Conservation (phyloP, 2,329 filamentous ascomycete species). For the Coniochaeta sp. region DNA sequence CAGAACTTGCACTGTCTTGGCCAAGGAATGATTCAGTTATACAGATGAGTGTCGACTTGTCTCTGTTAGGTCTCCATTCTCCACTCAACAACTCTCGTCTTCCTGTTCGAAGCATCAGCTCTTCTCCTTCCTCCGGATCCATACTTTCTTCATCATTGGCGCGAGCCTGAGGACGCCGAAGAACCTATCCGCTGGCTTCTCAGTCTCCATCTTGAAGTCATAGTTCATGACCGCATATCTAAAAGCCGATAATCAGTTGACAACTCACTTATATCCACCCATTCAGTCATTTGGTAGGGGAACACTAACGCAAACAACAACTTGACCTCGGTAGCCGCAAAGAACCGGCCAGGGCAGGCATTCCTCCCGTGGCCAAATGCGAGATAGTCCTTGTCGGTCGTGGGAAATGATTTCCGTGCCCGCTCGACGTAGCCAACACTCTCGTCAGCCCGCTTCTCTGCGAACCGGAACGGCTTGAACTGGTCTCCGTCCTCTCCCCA, state of each 20-base stretch:
- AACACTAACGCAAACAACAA: constrained; percentile 3
- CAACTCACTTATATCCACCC: no score
- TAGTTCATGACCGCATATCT: not conserved
- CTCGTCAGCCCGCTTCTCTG: constrained; percentile 8
- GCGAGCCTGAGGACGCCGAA: not conserved
- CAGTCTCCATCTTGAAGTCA: not conserved
- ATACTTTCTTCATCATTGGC: not conserved
- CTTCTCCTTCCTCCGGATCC: not conserved
- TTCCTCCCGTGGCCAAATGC: constrained; percentile 6
- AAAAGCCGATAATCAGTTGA: no score
- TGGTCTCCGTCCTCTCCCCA: constrained; percentile 10
- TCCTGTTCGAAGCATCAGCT: no score
- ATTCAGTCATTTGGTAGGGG: not conserved
- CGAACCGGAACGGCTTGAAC: constrained; percentile 15
- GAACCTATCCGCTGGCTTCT: not conserved
- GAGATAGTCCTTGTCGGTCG: constrained; percentile 11
- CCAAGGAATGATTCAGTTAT: no score
- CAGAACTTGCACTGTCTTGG: no score
- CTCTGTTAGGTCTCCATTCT: no score
- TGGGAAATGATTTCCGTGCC: constrained; percentile 20
- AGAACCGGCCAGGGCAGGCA: constrained; percentile 7
- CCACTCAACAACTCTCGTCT: no score
- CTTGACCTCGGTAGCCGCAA: constrained; percentile 5
- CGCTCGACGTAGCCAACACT: constrained; percentile 10
- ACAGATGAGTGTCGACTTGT: no score